Evolutionary conservation across 768 basidiomycete genomes (phyloP), one percentile per base, ranked within the genome.

Genomic region (Psilocybe subaeruginosa): DNA sequence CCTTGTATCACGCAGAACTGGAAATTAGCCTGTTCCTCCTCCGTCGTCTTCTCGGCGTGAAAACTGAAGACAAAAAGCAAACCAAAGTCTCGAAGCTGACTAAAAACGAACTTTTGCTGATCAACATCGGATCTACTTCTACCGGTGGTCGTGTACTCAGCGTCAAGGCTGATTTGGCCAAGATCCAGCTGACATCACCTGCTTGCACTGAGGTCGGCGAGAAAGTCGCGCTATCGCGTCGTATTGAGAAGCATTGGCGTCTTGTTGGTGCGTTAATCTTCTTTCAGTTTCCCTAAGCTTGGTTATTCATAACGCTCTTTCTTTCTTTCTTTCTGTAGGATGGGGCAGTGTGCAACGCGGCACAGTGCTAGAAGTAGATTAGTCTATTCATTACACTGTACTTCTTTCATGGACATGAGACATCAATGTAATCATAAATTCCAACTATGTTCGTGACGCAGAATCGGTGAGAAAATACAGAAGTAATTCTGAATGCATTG

Each of bases 241-340:
- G 97, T 66, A 97, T 99, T 66, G 97, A 98, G 78, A 97, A 97
- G 79, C 96, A 97, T 79, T 97, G 95, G 95, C 91, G 95, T 59
- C 85, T 97, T 68, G 95, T 98, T 57, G 95, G 93, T 89, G 70
- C 79, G 91, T 85, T 43, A 46, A 23, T 23, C 29, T 16, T 19
- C 30, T 59, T 37, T 31, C 6, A n/a, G 43, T 27, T 46, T 27
- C 46, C 0, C 41, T 11, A 35, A 11, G 8, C 4, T 61, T 29
- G 27, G n/a, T 4, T 59, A 14, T 50, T 35, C 2, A 19, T 61
- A 43, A 47, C 59, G 49, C 41, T 54, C 49, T 47, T 35, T 27
- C 55, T 51, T 41, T 56, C 27, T 39, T 47, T 52, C 46, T 53
- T 4, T 5, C n/a, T 39, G 37, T 39, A 83, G 82, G 83, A 23